Conservation (phyloP, 2,329 filamentous ascomycete genomes). For the Fusarium sp. region DNA sequence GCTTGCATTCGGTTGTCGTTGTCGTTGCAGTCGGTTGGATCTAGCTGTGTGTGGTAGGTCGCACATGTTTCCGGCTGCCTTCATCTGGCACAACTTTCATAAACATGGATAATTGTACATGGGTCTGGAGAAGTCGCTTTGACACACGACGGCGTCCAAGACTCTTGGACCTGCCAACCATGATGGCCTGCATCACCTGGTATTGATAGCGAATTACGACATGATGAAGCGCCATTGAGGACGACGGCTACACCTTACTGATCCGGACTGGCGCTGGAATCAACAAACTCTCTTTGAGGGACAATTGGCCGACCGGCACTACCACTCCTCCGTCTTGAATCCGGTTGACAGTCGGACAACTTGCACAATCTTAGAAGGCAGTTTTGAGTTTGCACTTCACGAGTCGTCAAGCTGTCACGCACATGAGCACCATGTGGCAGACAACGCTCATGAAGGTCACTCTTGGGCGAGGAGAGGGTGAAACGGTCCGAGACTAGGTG, state of each 20-base stretch:
- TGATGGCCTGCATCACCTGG: slow-evolving; percentile 26
- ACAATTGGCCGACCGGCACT: slow-evolving; percentile 9
- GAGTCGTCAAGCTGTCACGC: slow-evolving; percentile 27
- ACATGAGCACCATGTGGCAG: slow-evolving; percentile 21
- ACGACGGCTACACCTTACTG: slow-evolving; percentile 13
- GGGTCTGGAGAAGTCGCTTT: background rate
- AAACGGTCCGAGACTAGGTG: background rate
- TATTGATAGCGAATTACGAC: slow-evolving; percentile 9
- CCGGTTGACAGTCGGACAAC: slow-evolving; percentile 6
- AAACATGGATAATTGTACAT: slow-evolving; percentile 9
- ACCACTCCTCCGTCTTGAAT: slow-evolving; percentile 16
- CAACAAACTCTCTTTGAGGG: slow-evolving; percentile 3
- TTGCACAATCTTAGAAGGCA: background rate
- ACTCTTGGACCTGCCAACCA: slow-evolving; percentile 25
- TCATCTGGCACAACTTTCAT: background rate
- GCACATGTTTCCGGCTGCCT: slow-evolving; percentile 5
- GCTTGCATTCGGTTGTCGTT: slow-evolving; percentile 24
- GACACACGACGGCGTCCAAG: background rate
- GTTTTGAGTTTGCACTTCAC: slow-evolving; percentile 27
- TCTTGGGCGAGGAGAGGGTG: background rate
- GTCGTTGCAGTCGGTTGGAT: slow-evolving; percentile 21
- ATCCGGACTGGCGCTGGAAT: slow-evolving; percentile 21
- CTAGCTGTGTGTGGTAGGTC: slow-evolving; percentile 2
- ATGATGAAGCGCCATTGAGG: slow-evolving; percentile 3
- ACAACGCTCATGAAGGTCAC: background rate